These are phyloP conservation scores for Colletotrichum brevisporum DNA, from an alignment of 2,329 filamentous ascomycete species.

Conservation along the genomic window DNA sequence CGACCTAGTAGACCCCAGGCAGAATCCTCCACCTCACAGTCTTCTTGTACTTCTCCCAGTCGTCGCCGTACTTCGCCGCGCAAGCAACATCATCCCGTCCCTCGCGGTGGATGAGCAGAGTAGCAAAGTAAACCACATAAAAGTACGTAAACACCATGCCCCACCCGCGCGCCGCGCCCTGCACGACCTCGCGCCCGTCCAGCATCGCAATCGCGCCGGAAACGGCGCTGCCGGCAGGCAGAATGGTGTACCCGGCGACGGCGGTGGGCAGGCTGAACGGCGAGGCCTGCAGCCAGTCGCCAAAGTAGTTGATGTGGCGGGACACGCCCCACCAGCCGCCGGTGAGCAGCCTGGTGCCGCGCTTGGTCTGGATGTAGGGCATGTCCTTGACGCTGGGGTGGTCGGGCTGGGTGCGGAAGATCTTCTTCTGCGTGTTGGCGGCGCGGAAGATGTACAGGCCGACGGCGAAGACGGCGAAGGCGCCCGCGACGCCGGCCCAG, in stretches of 20 bases:
- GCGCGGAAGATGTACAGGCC: constrained; percentile 82
- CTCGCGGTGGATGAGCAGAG: constrained; percentile 85
- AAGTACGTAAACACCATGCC: constrained; percentile 88
- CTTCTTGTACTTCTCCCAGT: constrained; percentile 84
- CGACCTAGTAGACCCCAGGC: constrained; percentile 77
- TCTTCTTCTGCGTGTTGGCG: constrained; percentile 82
- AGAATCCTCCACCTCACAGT: constrained; percentile 81
- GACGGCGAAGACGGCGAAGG: constrained; percentile 69
- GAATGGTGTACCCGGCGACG: constrained; percentile 74
- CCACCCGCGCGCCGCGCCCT: constrained; percentile 78
- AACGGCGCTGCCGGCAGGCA: constrained; percentile 50
- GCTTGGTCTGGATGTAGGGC: constrained; percentile 76
- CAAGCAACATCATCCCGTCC: constrained; percentile 86
- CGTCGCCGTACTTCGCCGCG: constrained; percentile 82
- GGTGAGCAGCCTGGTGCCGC: constrained; percentile 75
- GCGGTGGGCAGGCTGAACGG: constrained; percentile 79
- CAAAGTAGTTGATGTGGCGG: constrained; percentile 82
- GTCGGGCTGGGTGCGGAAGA: constrained; percentile 78
- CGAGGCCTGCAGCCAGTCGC: constrained; percentile 83
- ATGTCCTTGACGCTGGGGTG: constrained; percentile 76
- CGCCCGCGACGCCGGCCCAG: constrained; percentile 64
- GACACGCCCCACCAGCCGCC: constrained; percentile 82
- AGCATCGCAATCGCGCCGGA: constrained; percentile 59
- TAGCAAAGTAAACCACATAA: constrained; percentile 85
- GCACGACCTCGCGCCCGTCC: constrained; percentile 70